These are phyloP conservation scores for Casaregolazyma suthepensis DNA, from an alignment of 1,139 yeast genomes.

Conservation along the genomic window DNA sequence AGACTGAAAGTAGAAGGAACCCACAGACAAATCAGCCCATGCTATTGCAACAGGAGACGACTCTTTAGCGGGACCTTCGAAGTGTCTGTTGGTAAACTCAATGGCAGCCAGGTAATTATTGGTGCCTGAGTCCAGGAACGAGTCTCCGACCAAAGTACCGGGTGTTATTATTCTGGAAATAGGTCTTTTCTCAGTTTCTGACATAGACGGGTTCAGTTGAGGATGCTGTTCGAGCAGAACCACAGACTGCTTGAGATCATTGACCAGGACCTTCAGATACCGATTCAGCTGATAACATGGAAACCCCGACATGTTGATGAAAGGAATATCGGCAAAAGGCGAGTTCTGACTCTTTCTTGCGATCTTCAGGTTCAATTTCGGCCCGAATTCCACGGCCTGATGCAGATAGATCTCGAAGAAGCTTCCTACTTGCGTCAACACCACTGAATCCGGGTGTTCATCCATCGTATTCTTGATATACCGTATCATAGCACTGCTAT, in stretches of 20 bases:
- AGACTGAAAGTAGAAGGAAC: conserved; percentile 63
- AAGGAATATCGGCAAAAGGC: conserved; percentile 36
- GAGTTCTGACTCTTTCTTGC: conserved; percentile 34
- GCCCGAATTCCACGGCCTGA: conserved; percentile 73
- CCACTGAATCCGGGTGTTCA: conserved; percentile 59
- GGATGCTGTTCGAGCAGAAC: conserved; percentile 70
- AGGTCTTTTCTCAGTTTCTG: conserved; percentile 40
- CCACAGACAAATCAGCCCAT: conserved; percentile 88
- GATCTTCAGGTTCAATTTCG: conserved; percentile 57
- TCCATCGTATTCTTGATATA: conserved; percentile 41
- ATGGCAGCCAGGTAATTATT: conserved; percentile 69
- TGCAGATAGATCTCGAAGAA: conserved; percentile 84
- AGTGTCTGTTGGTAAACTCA: conserved; percentile 21
- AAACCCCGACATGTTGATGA: conserved; percentile 86
- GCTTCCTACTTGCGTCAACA: conserved; percentile 83
- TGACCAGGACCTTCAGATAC: conserved; percentile 67
- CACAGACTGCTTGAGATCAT: conserved; percentile 61
- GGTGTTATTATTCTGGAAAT: conserved; percentile 82
- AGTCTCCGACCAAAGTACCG: conserved; percentile 87
- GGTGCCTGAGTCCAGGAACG: conserved; percentile 63
- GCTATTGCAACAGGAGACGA: conserved; percentile 59
- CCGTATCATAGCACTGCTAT: conserved; percentile 12
- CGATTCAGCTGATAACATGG: conserved; percentile 68
- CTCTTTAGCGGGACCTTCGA: conserved; percentile 28
- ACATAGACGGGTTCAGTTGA: conserved; percentile 6